Base-by-base conservation (phyloP, 768 basidiomycete species). In the Hygrocybe coccinea region DNA sequence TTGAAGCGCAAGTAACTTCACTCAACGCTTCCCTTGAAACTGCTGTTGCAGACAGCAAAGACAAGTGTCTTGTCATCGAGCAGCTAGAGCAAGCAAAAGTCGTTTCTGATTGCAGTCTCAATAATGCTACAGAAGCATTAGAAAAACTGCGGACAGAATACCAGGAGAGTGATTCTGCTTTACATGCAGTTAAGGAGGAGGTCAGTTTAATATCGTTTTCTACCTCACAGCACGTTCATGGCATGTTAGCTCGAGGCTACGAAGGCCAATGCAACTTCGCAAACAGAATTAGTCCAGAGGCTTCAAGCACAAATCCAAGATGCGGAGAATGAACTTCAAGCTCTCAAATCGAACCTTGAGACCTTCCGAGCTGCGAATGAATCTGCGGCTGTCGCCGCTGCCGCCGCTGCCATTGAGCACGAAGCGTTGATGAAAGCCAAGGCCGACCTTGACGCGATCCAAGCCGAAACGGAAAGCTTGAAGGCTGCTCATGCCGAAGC, bases 341-440 rank as follows among this genome's bases (percentile, higher is more conserved):
- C 75, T 15, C 75, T 80, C 10, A 80, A 82, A 57, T 78, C 78
- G 58, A 77, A 77, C 39, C 66, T 89, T 15, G 79, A 81, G 25
- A 69, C 69, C 2, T 69, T 86, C 15, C 76, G 79, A 57, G 62
- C 71, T 11, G 74, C 75, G 2, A 76, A 80, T 22, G 76, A 76
- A 12, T 68, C 77, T 5, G 72, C 75, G 24, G 74, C 79, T 0
- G 67, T 76, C 1, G 80, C 81, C 25, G 74, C 79, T 0, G 67
- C 76, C 1, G 80, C 82, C 14, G 81, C 81, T n/a, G 74, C 79
- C 43, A 69, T 76, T 38, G 85, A 89, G 58, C 84, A 76, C 17
- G 85, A 85, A 61, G 81, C 82, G 19, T 74, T 89, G 25, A 62
- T 81, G 17, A 83, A 83, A 63, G 85, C 83, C 11, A 82, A 84